Evolutionary conservation across 441 rosid species (phyloP), one percentile per base, ranked within the genome.

Genomic region (Populus tomentosa): DNA sequence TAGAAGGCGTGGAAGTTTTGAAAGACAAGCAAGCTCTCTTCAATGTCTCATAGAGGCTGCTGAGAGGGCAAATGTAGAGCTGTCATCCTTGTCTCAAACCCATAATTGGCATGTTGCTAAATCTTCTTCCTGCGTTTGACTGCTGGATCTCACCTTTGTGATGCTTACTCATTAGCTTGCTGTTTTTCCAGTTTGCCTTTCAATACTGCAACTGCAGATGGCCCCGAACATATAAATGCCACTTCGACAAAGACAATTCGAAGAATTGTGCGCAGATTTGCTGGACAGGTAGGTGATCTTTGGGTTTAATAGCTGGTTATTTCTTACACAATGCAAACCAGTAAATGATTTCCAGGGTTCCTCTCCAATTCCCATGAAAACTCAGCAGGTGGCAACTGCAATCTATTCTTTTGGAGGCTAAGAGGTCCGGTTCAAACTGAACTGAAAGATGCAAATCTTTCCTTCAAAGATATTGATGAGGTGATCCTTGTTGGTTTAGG

Each of bases 21-120:
- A 94, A 92, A 87, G 99, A 94, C 87, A 95, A 94, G 64, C 97
- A 94, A 87, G 97, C 99, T 50, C 99, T 50, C 97, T 95, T 79
- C 98, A 94, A 85, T 85, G 98, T 71, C 80, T 95, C 61, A 90
- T 95, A 5, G 99, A 95, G 85, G 88, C 94, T 35, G 97, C 97
- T 18, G 99, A 95, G 89, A 95, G 92, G 79, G 99, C 99, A 64
- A 95, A 95, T 71, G 90, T 94, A 89, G 98, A 95, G 87, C 88
- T 94, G 28, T 92, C 98, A 21, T 85, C 99, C 35, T 80, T 94
- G 81, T 87, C 97, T 46, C 99, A 94, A 74, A 77, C 99, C 64
- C 92, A 91, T 61, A 88, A 88, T 61, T 85, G 93, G 94, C 82
- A 85, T 26, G 59, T 50, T 2, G n/a, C 7, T 50, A 14, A 16